These are phyloP conservation scores for Trebouxia sp. DNA, from an alignment of 139 green algal genomes.

Conservation along the genomic window DNA sequence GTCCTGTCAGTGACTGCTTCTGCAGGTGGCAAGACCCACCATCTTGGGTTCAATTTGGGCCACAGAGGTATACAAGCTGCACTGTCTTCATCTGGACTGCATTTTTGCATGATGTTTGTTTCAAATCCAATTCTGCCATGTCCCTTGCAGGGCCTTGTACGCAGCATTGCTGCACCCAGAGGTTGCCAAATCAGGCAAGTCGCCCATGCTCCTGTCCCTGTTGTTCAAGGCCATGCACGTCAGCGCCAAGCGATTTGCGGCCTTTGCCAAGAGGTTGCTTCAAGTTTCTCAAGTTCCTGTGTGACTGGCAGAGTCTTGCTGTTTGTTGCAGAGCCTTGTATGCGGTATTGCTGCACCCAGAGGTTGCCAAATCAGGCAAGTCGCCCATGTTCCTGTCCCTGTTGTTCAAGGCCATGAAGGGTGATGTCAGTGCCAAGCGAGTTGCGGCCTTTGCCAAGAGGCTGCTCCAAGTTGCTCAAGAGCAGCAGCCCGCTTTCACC, in stretches of 20 bases:
- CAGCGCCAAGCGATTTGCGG: constrained; percentile 63
- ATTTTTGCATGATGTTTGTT: too few species aligned
- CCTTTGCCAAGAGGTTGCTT: constrained; percentile 92
- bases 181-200: constrained; percentile 55
- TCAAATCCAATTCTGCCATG: background rate
- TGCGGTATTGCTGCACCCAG: constrained; percentile 62
- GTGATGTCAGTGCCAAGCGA: constrained; percentile 71
- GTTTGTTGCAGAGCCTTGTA: constrained; percentile 79
- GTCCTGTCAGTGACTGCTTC: constrained; percentile 80
- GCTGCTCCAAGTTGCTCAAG: constrained; percentile 82
- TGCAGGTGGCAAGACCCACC: constrained; percentile 68
- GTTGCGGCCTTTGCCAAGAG: constrained; percentile 89
- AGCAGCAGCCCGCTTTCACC: constrained; percentile 74
- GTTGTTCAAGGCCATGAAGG: constrained; percentile 83
- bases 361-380: constrained; percentile 57
- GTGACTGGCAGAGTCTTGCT: background rate
- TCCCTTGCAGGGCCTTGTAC: constrained; percentile 79
- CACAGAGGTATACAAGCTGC: too few species aligned
- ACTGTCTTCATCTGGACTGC: too few species aligned
- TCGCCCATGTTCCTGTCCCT: constrained; percentile 85
- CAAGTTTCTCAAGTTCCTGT: constrained; percentile 67
- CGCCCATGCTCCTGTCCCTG: constrained; percentile 85
- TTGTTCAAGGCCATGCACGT: constrained; percentile 87
- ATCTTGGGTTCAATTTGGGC: too few species aligned
- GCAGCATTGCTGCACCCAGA: constrained; percentile 64